Evolutionary conservation across 768 basidiomycete species (phyloP).

Genomic region (Tylopilus subfusipes): DNA sequence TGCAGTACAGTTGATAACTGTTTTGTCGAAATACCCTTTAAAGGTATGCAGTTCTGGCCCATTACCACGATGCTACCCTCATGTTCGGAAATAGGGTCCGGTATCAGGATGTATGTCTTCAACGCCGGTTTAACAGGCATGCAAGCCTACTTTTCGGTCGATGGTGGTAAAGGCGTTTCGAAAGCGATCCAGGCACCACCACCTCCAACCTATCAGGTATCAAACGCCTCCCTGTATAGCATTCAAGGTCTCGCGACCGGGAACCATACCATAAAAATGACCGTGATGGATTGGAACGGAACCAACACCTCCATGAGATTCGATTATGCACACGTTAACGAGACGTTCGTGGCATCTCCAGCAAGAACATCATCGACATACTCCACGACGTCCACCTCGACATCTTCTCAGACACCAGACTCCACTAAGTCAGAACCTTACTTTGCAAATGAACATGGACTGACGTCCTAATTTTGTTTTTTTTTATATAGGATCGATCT

Average conservation of each 20-base stretch:
- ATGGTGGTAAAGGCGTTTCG: slow-evolving; percentile 4
- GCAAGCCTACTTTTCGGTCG: slow-evolving; percentile 21
- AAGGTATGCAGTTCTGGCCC: slow-evolving; percentile 6
- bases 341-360: slow-evolving; percentile 14
- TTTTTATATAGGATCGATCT: slow-evolving; percentile 9
- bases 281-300: slow-evolving; percentile 19
- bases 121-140: slow-evolving; percentile 20
- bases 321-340: slow-evolving; percentile 25
- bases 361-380: not conserved
- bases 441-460: not conserved
- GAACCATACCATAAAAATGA: slow-evolving; percentile 22
- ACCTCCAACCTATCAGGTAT: slow-evolving; percentile 15
- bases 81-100: slow-evolving; percentile 17
- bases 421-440: slow-evolving; percentile 9
- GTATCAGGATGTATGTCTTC: slow-evolving; percentile 26
- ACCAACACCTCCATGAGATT: slow-evolving; percentile 21
- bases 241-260: slow-evolving; percentile 14
- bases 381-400: not conserved
- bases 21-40: slow-evolving; percentile 19
- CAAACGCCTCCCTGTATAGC: slow-evolving; percentile 18
- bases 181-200: slow-evolving; percentile 3
- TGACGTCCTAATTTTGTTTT: not conserved
- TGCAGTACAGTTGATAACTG: slow-evolving; percentile 17
- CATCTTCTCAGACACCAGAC: not conserved
- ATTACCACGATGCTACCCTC: not conserved